Evolutionary conservation across 2,329 filamentous ascomycete species (phyloP).

Genomic region (Aspergillus udagawae): DNA sequence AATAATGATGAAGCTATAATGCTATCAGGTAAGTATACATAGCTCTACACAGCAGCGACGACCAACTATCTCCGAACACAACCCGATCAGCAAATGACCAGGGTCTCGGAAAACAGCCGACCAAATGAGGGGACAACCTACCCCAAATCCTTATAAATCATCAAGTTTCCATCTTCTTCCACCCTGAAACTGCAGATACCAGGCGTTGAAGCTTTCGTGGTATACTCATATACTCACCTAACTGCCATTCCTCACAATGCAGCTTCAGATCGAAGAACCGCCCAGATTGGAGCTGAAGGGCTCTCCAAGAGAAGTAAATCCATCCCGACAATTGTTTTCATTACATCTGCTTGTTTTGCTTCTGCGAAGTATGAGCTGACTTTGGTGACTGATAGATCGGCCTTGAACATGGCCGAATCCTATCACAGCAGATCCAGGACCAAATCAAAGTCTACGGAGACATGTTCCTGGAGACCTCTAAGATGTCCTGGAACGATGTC

Average conservation of each 20-base stretch:
- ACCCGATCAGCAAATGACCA: not conserved
- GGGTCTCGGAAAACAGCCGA: not conserved
- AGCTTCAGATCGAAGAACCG: conserved; percentile 9
- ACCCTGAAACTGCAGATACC: not conserved
- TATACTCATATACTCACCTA: not conserved
- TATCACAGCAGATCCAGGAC: conserved; percentile 38
- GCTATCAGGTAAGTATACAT: not conserved
- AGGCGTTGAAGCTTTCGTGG: not conserved
- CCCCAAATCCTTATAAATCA: not conserved
- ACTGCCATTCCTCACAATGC: conserved; percentile 44
- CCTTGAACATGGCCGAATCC: conserved; percentile 42
- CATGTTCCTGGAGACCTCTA: conserved; percentile 47
- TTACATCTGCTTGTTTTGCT: not conserved
- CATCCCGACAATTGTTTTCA: not conserved
- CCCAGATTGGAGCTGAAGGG: conserved; percentile 23
- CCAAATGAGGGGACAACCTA: not conserved
- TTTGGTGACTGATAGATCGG: conserved; percentile 41
- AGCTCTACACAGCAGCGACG: not conserved
- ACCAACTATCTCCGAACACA: not conserved
- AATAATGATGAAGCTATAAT: not conserved
- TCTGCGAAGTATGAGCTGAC: not conserved
- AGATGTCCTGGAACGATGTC: conserved; percentile 46
- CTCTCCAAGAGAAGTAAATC: conserved; percentile 22
- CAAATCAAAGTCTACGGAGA: conserved; percentile 46
- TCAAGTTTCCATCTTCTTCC: not conserved